These are phyloP conservation scores for Euphorbia schlechtendalii DNA, from an alignment of 441 rosid genomes.

Conservation along the genomic window DNA sequence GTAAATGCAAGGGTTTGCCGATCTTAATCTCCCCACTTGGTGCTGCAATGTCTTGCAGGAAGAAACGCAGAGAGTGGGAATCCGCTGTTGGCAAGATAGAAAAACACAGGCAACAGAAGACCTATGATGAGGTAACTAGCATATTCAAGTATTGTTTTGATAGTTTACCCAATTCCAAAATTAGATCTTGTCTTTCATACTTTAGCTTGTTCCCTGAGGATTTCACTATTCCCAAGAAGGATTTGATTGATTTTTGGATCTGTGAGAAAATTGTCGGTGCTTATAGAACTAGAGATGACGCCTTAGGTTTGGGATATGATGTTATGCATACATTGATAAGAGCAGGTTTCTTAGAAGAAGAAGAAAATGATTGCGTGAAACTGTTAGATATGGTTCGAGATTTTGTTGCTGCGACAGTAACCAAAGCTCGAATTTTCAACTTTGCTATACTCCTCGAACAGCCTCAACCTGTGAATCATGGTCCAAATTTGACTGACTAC, in stretches of 20 bases:
- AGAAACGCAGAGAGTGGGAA: slow-evolving; percentile 17
- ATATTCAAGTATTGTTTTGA: no score
- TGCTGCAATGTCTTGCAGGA: slow-evolving; percentile 30
- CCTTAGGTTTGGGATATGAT: slow-evolving; percentile 1
- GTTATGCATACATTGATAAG: slow-evolving; percentile 1
- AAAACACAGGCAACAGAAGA: slow-evolving; percentile 17
- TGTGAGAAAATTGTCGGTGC: slow-evolving; percentile 11
- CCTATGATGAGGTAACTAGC: slow-evolving; percentile 11
- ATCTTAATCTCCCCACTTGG: slow-evolving; percentile 24
- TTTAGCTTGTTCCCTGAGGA: no score
- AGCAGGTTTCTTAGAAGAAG: slow-evolving; percentile 16
- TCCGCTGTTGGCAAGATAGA: slow-evolving; percentile 12
- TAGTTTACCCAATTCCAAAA: no score
- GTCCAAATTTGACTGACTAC: no score
- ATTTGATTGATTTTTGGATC: slow-evolving; percentile 19
- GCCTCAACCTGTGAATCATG: not conserved
- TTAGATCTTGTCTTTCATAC: no score
- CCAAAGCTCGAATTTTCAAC: not conserved
- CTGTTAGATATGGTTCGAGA: slow-evolving; percentile 24
- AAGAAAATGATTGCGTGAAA: not conserved
- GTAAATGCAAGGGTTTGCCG: slow-evolving; percentile 21
- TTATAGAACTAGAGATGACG: not conserved
- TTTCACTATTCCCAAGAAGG: not conserved
- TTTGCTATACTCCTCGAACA: not conserved
- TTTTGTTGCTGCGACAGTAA: slow-evolving; percentile 5